Base-by-base conservation (phyloP, 2,329 filamentous ascomycete species). In the Sclerotinia trifoliorum region DNA sequence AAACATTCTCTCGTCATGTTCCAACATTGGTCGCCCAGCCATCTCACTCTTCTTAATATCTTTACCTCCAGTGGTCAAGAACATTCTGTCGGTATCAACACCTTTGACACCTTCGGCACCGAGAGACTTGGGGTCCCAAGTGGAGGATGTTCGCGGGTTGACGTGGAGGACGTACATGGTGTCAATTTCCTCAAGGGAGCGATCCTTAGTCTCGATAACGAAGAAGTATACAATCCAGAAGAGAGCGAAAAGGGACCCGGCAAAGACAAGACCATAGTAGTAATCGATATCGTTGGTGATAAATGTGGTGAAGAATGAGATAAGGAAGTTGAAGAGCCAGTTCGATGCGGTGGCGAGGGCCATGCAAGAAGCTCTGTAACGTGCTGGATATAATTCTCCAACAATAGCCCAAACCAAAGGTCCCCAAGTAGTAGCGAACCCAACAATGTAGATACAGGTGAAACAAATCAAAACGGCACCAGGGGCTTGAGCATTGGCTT, bases 261-360 rank as follows among this genome's bases (percentile, higher is more conserved):
- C 90, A 77, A 93, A 93, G 54, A 93, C 86, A 68, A 92, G 90
- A 5, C 90, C 90, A 73, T 91, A 92, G 35, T 70, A 72, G 66
- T 76, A 76, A 74, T 89, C 86, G 67, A 93, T 93, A 1, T 83
- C 84, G 0, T 83, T 80, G 0, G 87, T 90, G 76, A 93, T 93
- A 79, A 92, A 93, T 0, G 90, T 89, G 0, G 91, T 93, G 81
- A 93, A 92, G 81, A 94, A 93, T 0, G 86, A 86, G 70, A 88
- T 84, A 72, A 91, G 76, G 79, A 93, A 90, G 79, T 90, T 89
- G 86, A 88, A 90, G 26, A 83, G 80, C 87, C 88, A 90, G 78
- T 90, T 89, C 74, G 82, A 84, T 0, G 86, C 83, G 0, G 87
- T 89, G 0, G 85, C 83, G 1, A 90, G 75, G 4, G 86, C 86